Percentiles rank a stretch among this genome's conserved stretches.
Evolutionary conservation across 768 basidiomycete species (phyloP).

Genomic region (Boletus barrowsii): DNA sequence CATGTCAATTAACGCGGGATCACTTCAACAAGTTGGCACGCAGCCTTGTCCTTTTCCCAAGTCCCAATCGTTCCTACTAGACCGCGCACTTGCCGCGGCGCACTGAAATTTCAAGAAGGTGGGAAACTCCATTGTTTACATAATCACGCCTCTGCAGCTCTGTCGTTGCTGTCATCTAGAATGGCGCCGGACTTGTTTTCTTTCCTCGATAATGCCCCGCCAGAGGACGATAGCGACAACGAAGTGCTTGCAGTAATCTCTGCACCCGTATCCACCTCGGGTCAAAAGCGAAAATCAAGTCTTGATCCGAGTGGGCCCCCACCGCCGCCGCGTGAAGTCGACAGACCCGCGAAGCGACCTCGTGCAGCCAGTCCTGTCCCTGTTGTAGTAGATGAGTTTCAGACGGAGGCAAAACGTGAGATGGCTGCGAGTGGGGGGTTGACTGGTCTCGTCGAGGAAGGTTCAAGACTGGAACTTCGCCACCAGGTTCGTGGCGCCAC

Average conservation of each 20-base stretch:
- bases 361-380: slow-evolving; percentile 65
- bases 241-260: slow-evolving; percentile 5
- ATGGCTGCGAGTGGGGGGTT: slow-evolving; percentile 87
- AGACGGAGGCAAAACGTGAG: slow-evolving; percentile 90
- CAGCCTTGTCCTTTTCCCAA: too few species aligned
- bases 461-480: slow-evolving; percentile 68
- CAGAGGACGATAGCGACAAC: slow-evolving; percentile 28
- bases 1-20: too few species aligned
- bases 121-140: background rate
- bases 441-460: slow-evolving; percentile 66
- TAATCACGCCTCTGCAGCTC: background rate
- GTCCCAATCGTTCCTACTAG: too few species aligned
- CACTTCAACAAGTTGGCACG: too few species aligned
- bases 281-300: slow-evolving; percentile 28
- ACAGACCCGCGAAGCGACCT: slow-evolving; percentile 49
- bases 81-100: too few species aligned
- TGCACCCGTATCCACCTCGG: background rate
- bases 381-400: slow-evolving; percentile 88
- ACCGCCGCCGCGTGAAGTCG: slow-evolving; percentile 22
- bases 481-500: slow-evolving; percentile 55
- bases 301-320: slow-evolving; percentile 4
- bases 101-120: too few species aligned
- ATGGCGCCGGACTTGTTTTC: slow-evolving; percentile 33
- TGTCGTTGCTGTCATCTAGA: background rate
- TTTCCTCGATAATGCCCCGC: slow-evolving; percentile 24